Conservation (phyloP, 352 stramenopile species). For the Albugo laibachii region DNA sequence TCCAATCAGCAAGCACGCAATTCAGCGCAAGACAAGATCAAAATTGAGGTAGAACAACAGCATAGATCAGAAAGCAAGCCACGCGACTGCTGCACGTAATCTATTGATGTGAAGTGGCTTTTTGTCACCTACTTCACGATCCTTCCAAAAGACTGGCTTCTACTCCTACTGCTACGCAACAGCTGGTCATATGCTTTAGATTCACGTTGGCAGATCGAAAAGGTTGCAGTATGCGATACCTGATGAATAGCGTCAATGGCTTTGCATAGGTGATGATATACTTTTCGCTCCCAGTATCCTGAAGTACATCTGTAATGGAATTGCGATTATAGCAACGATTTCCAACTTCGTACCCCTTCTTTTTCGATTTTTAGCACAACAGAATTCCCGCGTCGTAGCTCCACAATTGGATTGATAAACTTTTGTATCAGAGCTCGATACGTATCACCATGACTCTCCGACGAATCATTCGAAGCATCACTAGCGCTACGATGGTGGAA, state of each 20-base stretch:
- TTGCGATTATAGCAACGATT: not conserved
- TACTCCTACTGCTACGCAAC: constrained; percentile 43
- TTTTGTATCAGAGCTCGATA: constrained; percentile 21
- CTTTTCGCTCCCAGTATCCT: constrained; percentile 49
- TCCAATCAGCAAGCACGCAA: constrained; percentile 14
- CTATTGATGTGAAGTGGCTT: too few species aligned
- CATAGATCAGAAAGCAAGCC: too few species aligned
- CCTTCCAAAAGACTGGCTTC: constrained; percentile 28
- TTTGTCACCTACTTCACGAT: too few species aligned
- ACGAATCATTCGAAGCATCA: too few species aligned
- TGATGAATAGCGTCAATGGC: constrained; percentile 63
- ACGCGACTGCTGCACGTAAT: too few species aligned
- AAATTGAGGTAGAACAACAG: too few species aligned
- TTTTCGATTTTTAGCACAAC: constrained; percentile 65
- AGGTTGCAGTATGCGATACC: constrained; percentile 11
- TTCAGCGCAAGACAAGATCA: too few species aligned
- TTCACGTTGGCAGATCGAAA: not conserved
- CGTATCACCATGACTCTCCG: constrained; percentile 15
- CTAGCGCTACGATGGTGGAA: too few species aligned
- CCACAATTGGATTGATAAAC: constrained; percentile 63
- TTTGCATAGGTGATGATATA: constrained; percentile 58
- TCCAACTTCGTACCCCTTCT: constrained; percentile 23
- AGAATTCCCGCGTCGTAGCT: constrained; percentile 49
- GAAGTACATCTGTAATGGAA: not conserved
- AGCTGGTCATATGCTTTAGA: constrained; percentile 13